These are phyloP conservation scores for Trichophyton equinum DNA, from an alignment of 2,329 filamentous ascomycete species.

Conservation along the genomic window DNA sequence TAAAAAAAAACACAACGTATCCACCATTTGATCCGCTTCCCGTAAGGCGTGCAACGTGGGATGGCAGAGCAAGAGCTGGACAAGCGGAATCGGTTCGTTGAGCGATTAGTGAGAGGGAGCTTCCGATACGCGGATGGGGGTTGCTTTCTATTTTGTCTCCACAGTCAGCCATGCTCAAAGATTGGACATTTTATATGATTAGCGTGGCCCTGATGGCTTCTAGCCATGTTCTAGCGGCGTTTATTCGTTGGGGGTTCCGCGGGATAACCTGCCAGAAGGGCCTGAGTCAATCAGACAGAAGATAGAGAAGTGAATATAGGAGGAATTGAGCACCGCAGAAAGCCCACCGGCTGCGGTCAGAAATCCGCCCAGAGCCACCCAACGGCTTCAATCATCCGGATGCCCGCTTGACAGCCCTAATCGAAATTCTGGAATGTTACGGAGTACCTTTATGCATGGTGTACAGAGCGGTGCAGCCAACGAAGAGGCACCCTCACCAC, in stretches of 20 bases:
- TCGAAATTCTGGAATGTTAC: conserved; percentile 3
- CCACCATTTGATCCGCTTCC: conserved; percentile 1
- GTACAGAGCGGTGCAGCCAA: not conserved
- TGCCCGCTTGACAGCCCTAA: not conserved
- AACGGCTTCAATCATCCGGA: not conserved
- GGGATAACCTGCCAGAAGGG: not conserved
- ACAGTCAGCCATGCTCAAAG: not conserved
- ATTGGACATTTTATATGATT: not conserved
- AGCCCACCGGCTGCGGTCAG: not conserved
- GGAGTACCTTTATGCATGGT: not conserved
- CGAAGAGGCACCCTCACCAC: not conserved
- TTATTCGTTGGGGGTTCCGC: not conserved
- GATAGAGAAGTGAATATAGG: too few relatives aligned
- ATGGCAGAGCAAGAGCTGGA: not conserved
- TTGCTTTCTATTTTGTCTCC: not conserved
- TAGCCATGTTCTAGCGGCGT: not conserved
- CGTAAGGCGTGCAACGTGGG: conserved; percentile 6
- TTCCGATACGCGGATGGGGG: not conserved
- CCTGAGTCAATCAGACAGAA: too few relatives aligned
- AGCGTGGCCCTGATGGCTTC: not conserved
- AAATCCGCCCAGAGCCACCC: not conserved
- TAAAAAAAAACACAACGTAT: not conserved
- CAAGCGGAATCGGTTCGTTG: not conserved
- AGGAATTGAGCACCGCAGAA: not conserved
- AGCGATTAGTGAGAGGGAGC: not conserved